Evolutionary conservation across 352 stramenopile genomes (phyloP).

Genomic region (Pseudoperonospora humuli): DNA sequence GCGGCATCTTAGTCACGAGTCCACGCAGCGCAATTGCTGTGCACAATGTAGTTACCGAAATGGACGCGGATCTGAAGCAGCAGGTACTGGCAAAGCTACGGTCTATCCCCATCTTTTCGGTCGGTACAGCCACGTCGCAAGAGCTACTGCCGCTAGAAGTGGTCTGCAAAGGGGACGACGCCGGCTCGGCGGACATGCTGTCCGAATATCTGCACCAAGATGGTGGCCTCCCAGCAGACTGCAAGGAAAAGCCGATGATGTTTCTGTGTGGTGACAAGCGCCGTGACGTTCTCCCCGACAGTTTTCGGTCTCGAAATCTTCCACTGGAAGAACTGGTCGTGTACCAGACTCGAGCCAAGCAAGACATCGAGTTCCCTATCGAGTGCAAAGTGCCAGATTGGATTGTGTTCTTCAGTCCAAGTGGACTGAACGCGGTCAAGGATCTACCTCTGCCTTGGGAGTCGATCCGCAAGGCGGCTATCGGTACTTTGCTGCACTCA

Average conservation of each 20-base stretch:
- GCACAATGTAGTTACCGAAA: conserved; percentile 19
- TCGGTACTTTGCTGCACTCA: conserved; percentile 34
- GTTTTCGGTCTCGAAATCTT: conserved; percentile 38
- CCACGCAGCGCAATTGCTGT: conserved; percentile 59
- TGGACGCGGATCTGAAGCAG: conserved; percentile 18
- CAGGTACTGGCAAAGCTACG: conserved; percentile 25
- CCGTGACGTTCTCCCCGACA: conserved; percentile 48
- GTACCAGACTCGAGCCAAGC: conserved; percentile 47
- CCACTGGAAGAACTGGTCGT: conserved; percentile 57
- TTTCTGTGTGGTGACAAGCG: conserved; percentile 78
- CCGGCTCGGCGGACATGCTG: conserved; percentile 59
- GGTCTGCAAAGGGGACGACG: conserved; percentile 50
- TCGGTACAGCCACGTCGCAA: conserved; percentile 55
- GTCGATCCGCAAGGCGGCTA: conserved; percentile 63
- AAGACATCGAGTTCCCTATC: conserved; percentile 35
- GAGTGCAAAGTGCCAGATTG: conserved; percentile 38
- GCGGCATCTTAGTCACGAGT: conserved; percentile 65
- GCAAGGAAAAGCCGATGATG: conserved; percentile 41
- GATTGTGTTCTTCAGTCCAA: conserved; percentile 80
- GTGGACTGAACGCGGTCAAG: conserved; percentile 53
- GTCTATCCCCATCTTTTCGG: conserved; percentile 42
- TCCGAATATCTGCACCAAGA: conserved; percentile 36
- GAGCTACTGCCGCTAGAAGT: conserved; percentile 51
- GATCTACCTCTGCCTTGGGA: conserved; percentile 36
- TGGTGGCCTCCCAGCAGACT: conserved; percentile 27